These are phyloP conservation scores for Boletus fagicola DNA, from an alignment of 768 basidiomycete genomes.

Conservation along the genomic window DNA sequence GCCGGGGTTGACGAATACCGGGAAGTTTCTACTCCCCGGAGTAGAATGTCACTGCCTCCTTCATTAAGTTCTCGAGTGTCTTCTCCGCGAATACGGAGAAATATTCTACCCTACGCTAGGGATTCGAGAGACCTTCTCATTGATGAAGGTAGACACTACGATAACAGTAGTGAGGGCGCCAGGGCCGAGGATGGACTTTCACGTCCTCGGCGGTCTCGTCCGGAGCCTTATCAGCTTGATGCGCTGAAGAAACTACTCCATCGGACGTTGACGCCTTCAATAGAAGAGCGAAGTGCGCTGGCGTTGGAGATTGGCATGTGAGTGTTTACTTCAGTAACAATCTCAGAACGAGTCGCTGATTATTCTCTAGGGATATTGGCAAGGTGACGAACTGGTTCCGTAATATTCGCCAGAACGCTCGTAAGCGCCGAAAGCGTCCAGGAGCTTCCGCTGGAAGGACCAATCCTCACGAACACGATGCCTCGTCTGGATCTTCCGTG, in stretches of 20 bases:
- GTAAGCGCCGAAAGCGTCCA: constrained; percentile 62
- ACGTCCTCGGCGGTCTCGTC: constrained; percentile 70
- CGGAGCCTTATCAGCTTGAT: constrained; percentile 75
- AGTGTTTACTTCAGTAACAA: constrained; percentile 24
- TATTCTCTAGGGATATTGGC: constrained; percentile 60
- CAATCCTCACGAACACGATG: constrained; percentile 45
- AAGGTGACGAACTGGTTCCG: constrained; percentile 90
- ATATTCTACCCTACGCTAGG: constrained; percentile 27
- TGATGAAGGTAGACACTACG: constrained; percentile 27
- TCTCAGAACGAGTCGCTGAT: constrained; percentile 9
- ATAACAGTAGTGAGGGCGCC: constrained; percentile 20
- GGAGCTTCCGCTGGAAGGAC: constrained; percentile 37
- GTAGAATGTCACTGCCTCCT: constrained; percentile 33
- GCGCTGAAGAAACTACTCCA: constrained; percentile 68
- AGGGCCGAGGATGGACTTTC: constrained; percentile 36
- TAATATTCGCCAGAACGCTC: constrained; percentile 77
- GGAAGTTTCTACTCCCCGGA: constrained; percentile 22
- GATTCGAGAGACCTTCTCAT: constrained; percentile 26
- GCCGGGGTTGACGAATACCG: constrained; percentile 18
- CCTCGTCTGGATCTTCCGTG: constrained; percentile 53
- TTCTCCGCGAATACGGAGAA: constrained; percentile 33
- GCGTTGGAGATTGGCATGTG: constrained; percentile 79
- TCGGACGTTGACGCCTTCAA: constrained; percentile 70
- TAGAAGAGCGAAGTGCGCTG: constrained; percentile 73
- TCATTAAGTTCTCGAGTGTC: constrained; percentile 26